These are phyloP conservation scores for Nitzschia inconspicua DNA, from an alignment of 108 stramenopile genomes.

Conservation along the genomic window DNA sequence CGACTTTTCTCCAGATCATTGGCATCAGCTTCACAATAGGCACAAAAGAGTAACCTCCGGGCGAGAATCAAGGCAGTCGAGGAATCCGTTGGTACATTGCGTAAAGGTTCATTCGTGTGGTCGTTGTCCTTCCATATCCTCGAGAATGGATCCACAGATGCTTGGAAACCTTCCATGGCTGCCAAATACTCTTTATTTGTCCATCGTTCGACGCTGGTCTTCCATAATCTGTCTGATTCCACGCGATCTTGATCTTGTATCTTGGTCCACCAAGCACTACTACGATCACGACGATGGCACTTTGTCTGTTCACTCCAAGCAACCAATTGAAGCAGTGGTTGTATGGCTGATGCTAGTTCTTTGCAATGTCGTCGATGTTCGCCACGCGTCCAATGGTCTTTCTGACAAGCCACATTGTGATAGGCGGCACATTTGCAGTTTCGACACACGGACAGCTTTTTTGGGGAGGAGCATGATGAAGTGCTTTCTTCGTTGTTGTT, in stretches of 20 bases:
- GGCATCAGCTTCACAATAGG: slow-evolving; percentile 60
- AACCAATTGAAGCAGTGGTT: slow-evolving; percentile 39
- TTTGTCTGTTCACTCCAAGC: not conserved
- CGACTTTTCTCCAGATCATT: slow-evolving; percentile 30
- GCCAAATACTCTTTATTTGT: slow-evolving; percentile 39
- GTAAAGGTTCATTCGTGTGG: not conserved
- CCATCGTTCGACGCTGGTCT: slow-evolving; percentile 24
- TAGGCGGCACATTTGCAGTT: slow-evolving; percentile 44
- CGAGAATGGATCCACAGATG: slow-evolving; percentile 22
- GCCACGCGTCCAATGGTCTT: slow-evolving; percentile 35
- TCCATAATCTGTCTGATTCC: slow-evolving; percentile 2
- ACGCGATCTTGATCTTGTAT: not conserved
- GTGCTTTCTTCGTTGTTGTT: not conserved
- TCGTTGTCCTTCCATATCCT: slow-evolving; percentile 3
- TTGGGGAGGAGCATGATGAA: not conserved
- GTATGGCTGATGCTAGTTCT: slow-evolving; percentile 9
- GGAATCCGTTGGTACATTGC: not conserved
- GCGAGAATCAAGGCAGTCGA: slow-evolving; percentile 17
- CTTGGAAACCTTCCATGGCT: slow-evolving; percentile 55
- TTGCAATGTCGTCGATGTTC: slow-evolving; percentile 34
- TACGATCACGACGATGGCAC: slow-evolving; percentile 3
- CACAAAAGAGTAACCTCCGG: slow-evolving; percentile 45
- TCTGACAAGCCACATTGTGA: slow-evolving; percentile 42
- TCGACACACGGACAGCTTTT: slow-evolving; percentile 35
- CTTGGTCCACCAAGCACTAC: slow-evolving; percentile 6